Percentiles rank a stretch among this genome's conserved stretches.
phyloP scores from a whole-genome alignment of 306 rosid genomes.

The Citrullus mucosospermus region DNA sequence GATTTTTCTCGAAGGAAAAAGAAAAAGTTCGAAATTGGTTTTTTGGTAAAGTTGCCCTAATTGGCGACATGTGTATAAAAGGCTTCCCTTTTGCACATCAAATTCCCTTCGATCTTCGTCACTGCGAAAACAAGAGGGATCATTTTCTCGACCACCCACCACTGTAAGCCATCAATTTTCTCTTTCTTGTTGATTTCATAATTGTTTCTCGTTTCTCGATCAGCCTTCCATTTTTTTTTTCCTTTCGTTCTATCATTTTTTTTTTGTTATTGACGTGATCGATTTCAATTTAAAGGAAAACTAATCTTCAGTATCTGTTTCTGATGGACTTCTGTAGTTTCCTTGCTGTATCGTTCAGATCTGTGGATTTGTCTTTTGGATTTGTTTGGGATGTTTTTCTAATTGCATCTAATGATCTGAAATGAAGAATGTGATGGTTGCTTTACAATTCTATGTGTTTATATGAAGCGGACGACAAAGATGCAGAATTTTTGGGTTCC shows the following conservation, averaged over 20 bases:
- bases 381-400: background rate
- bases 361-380: background rate
- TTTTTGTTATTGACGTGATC: background rate
- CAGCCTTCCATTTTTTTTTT: background rate
- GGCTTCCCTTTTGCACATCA: background rate
- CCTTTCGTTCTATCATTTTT: background rate
- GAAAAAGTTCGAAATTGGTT: background rate
- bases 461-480: background rate
- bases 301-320: background rate
- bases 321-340: background rate
- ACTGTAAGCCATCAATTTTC: background rate
- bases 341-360: background rate
- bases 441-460: background rate
- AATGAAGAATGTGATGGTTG: background rate
- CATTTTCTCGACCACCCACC: background rate
- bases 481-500: background rate
- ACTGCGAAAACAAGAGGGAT: background rate
- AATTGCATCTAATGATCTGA: background rate
- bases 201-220: background rate
- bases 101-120: background rate
- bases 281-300: background rate
- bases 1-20: too few relatives aligned
- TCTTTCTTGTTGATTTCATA: background rate
- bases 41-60: background rate
- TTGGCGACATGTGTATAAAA: background rate